Evolutionary conservation across 2,329 filamentous ascomycete species (phyloP), one percentile per base, ranked within the genome.

Genomic region (Colletotrichum shisoi): DNA sequence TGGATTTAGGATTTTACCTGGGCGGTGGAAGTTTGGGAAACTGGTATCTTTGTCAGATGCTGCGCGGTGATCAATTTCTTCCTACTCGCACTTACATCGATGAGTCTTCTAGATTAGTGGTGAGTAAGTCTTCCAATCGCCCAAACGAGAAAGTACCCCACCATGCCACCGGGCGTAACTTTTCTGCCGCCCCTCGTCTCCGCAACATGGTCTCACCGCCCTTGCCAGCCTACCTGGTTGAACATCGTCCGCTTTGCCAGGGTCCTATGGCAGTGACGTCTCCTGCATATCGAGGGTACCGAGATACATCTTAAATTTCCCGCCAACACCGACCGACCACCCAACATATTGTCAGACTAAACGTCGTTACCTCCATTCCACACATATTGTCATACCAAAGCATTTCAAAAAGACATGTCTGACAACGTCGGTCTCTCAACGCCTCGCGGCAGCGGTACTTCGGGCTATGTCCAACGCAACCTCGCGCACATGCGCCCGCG

Each of bases 381-480:
- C 27, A 34, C 19, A 44, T 27, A 17, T 7, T 7, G 31, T 2
- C 15, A 37, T 11, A 51, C 15, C 21, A 31, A 19, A 45, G 13
- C 17, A 51, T 39, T 24, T n/a, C 34, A 19, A 3, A 24, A 12
- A 58, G 40, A 40, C n/a, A 98, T 98, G 95, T 95, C 94, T 68
- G 93, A 95, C 71, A 99, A 99, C 82, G 95, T 99, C 75, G 96
- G 95, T 65, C 92, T 99, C 74, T 89, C 91, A 64, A 99, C 95
- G 4, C 95, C 95, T 3, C 90, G 95, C 74, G 95, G 95, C 72
- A 96, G 92, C 76, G 95, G 95, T 54, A 99, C 95, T 64, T 98
- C 94, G 1, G 95, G 95, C 76, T 98, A 98, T 78, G 94, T 99
- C 63, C 94, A 98, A 80, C 92, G 93, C 79, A 99, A 98, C 82